These are phyloP conservation scores for Solanum tarijense DNA, from an alignment of 257 asterid species.

Conservation along the genomic window DNA sequence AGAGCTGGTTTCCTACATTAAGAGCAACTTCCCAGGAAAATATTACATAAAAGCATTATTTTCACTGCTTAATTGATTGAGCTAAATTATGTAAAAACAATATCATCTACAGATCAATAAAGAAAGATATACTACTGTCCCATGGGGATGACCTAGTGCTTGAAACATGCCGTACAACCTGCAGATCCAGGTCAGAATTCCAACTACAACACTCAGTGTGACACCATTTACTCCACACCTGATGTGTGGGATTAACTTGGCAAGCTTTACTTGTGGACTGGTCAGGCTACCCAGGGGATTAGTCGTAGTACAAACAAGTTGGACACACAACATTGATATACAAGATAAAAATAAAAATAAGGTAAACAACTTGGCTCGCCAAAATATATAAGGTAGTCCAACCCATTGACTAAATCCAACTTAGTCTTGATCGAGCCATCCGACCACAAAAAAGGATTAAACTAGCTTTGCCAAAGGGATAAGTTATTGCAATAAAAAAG, in stretches of 20 bases:
- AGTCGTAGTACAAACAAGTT: neutral
- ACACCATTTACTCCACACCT: neutral
- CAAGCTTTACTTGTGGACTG: neutral
- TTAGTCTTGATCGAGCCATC: neutral
- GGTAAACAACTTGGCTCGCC: neutral
- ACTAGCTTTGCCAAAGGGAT: neutral
- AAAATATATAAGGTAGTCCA: neutral
- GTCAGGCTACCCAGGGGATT: neutral
- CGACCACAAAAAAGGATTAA: neutral
- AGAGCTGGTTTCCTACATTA: neutral
- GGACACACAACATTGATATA: neutral
- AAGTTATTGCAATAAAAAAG: neutral
- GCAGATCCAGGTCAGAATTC: neutral
- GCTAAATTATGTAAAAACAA: neutral
- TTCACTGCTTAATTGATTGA: neutral
- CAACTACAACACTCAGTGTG: neutral
- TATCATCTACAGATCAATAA: neutral
- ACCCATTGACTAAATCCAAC: neutral
- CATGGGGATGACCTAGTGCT: neutral
- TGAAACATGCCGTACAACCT: neutral
- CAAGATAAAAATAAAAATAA: neutral
- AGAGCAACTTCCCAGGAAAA: neutral
- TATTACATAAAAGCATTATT: neutral
- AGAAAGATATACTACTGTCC: neutral
- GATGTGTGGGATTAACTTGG: neutral